These are phyloP conservation scores for Podospora appendiculata DNA, from an alignment of 495 filamentous ascomycete species.

Conservation along the genomic window DNA sequence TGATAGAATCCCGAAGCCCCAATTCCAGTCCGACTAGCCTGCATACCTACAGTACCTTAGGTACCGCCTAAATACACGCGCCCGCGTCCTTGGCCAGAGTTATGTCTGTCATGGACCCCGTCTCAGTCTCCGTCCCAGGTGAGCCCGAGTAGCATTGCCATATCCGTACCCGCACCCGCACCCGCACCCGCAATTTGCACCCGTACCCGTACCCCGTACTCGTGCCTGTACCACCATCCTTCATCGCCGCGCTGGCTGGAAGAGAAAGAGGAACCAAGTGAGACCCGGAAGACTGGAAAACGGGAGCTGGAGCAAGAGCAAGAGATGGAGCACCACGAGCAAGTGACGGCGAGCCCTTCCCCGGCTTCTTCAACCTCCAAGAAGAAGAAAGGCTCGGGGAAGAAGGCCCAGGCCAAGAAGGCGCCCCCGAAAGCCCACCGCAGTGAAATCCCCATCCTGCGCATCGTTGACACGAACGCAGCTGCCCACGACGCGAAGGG, in stretches of 20 bases:
- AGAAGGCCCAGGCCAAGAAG: conserved; percentile 5
- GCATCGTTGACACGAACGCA: conserved; percentile 13
- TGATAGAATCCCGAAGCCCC: neutral
- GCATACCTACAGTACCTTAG: neutral
- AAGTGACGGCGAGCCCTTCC: neutral
- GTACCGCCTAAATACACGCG: neutral
- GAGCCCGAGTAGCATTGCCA: neutral
- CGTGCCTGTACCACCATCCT: neutral
- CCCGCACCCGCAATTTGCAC: no score
- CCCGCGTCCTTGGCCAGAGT: neutral
- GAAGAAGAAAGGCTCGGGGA: conserved; percentile 5
- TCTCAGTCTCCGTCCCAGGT: neutral
- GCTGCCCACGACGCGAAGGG: neutral
- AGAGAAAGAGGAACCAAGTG: neutral
- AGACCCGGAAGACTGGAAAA: neutral
- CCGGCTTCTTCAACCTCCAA: neutral
- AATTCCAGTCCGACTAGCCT: neutral
- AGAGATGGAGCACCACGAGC: neutral
- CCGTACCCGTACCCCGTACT: no score
- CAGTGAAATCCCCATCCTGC: conserved; percentile 1
- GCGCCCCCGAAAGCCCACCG: neutral
- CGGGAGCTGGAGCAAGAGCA: neutral
- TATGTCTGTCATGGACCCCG: neutral
- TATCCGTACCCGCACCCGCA: no score
- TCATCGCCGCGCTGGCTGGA: neutral